These are phyloP conservation scores for Tolypocladium sp. DNA, from an alignment of 2,329 filamentous ascomycete genomes.

Conservation along the genomic window DNA sequence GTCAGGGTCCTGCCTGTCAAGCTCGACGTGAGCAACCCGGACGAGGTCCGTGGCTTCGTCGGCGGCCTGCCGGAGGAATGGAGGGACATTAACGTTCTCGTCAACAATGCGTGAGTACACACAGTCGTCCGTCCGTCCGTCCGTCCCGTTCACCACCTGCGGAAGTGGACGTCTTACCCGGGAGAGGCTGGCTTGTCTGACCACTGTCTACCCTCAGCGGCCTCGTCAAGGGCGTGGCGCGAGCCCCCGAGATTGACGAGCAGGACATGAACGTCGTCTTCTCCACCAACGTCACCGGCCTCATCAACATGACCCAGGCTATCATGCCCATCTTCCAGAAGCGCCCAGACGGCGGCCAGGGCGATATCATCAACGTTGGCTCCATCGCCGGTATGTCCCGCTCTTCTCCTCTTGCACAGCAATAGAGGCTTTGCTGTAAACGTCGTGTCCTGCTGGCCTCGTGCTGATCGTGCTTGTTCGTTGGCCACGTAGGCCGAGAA, in stretches of 20 bases:
- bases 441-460: neutral
- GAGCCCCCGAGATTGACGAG: conserved; percentile 72
- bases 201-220: conserved; percentile 43
- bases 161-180: neutral
- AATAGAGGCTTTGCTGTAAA: neutral
- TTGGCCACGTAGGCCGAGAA: conserved; percentile 49
- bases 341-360: conserved; percentile 64
- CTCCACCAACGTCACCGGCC: conserved; percentile 82
- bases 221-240: conserved; percentile 79
- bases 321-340: conserved; percentile 74
- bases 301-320: conserved; percentile 95
- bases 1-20: conserved; percentile 76
- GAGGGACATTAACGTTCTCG: conserved; percentile 74
- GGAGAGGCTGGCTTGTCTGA: neutral
- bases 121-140: neutral
- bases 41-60: conserved; percentile 67
- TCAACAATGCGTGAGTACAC: conserved; percentile 82
- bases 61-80: conserved; percentile 69
- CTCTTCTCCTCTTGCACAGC: neutral
- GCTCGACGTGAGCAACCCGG: conserved; percentile 77
- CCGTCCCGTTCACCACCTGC: neutral
- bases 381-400: conserved; percentile 61
- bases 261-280: conserved; percentile 86
- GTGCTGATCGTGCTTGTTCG: neutral
- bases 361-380: conserved; percentile 93